A percentile compares a stretch with the other conserved stretches of the same genome.
phyloP scores from a whole-genome alignment of 305 asterid species.

The Fraxinus xanthoxyloides region DNA sequence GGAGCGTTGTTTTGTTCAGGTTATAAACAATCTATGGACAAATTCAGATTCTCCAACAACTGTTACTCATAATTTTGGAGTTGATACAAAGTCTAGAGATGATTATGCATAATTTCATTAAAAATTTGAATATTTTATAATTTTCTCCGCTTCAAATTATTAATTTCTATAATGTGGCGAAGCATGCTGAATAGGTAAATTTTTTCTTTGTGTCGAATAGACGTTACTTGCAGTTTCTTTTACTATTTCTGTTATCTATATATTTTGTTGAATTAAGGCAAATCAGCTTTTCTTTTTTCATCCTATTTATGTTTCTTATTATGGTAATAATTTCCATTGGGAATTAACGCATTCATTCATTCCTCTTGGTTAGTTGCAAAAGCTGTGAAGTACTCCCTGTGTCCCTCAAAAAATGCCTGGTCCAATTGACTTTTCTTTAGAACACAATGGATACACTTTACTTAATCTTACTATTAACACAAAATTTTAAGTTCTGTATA shows the following conservation, averaged over 20 bases:
- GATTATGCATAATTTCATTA: not conserved
- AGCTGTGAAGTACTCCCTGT: not conserved
- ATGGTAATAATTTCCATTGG: not conserved
- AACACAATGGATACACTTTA: not conserved
- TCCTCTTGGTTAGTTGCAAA: conserved; percentile 11
- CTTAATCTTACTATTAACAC: not conserved
- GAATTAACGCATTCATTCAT: not conserved
- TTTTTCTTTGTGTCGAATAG: not conserved
- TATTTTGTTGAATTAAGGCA: not conserved
- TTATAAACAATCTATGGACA: not conserved
- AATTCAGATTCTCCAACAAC: not conserved
- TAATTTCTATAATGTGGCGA: conserved; percentile 4
- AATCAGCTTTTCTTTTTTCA: not conserved
- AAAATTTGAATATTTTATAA: not conserved
- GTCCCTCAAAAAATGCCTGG: not conserved
- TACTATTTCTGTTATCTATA: not conserved
- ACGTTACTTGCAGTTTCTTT: not conserved
- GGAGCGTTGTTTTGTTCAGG: conserved; percentile 6
- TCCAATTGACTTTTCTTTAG: not conserved
- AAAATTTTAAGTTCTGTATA: not conserved
- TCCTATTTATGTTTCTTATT: not conserved
- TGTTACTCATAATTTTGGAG: not conserved
- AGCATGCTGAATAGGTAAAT: conserved; percentile 11
- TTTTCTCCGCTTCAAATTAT: conserved; percentile 6
- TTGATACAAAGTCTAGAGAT: conserved; percentile 8